Evolutionary conservation across 495 filamentous ascomycete genomes (phyloP).

Genomic region (Tuber brumale): DNA sequence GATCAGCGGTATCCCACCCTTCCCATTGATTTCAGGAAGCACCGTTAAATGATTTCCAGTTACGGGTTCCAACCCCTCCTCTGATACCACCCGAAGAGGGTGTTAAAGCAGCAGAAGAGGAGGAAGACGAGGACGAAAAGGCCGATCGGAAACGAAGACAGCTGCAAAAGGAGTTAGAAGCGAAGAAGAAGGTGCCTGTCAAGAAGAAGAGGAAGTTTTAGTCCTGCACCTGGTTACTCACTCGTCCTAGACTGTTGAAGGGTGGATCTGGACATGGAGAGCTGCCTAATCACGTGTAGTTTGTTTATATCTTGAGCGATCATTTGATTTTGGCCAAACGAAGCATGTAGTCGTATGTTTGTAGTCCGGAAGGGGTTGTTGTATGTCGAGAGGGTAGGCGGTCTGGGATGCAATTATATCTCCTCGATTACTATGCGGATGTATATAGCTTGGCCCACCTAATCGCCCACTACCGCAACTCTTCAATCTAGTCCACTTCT

Average conservation of each 20-base stretch:
- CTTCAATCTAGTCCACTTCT: not conserved
- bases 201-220: conserved; percentile 57
- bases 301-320: not conserved
- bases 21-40: conserved; percentile 6
- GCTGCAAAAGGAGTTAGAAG: conserved; percentile 52
- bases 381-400: not conserved
- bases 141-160: conserved; percentile 52
- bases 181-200: conserved; percentile 50
- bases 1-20: conserved; percentile 6
- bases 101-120: conserved; percentile 41
- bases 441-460: not conserved
- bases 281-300: not conserved
- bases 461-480: not conserved
- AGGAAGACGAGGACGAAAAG: conserved; percentile 46
- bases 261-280: not conserved
- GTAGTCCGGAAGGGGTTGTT: not conserved
- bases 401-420: not conserved
- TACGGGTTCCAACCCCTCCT: conserved; percentile 14
- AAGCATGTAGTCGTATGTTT: not conserved
- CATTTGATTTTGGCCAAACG: not conserved
- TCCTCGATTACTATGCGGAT: not conserved
- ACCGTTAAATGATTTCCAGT: conserved; percentile 7
- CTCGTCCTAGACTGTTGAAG: not conserved
- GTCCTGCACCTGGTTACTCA: not conserved
- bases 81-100: conserved; percentile 21